Evolutionary conservation across 768 basidiomycete species (phyloP).

Genomic region (Russula emetica): DNA sequence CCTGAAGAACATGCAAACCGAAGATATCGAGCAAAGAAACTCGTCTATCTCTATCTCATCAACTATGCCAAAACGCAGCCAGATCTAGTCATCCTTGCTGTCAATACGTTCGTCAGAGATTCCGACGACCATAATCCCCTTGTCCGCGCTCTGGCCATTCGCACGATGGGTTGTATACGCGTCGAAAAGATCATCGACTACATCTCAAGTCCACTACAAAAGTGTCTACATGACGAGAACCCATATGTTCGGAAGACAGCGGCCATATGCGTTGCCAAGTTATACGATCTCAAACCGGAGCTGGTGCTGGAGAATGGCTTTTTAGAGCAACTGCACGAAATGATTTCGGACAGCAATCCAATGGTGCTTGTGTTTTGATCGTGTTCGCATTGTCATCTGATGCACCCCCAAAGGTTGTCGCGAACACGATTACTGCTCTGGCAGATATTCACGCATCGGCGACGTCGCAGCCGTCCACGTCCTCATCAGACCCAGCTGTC

Average conservation of each 20-base stretch:
- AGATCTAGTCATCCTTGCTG: slow-evolving; percentile 96
- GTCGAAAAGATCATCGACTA: slow-evolving; percentile 99
- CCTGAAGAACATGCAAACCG: slow-evolving; percentile 99
- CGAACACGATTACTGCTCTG: slow-evolving; percentile 91
- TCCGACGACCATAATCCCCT: slow-evolving; percentile 96
- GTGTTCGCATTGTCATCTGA: slow-evolving; percentile 3
- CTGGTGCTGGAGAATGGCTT: slow-evolving; percentile 94
- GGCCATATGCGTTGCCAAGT: slow-evolving; percentile 92
- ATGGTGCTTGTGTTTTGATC: slow-evolving; percentile 62
- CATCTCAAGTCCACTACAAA: slow-evolving; percentile 90
- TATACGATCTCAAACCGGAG: slow-evolving; percentile 96
- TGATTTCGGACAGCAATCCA: slow-evolving; percentile 94
- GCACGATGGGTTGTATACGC: slow-evolving; percentile 95
- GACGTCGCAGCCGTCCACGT: slow-evolving; percentile 49
- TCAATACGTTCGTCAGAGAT: slow-evolving; percentile 98
- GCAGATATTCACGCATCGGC: slow-evolving; percentile 85
- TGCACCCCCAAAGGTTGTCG: slow-evolving; percentile 75
- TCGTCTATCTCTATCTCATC: slow-evolving; percentile 99
- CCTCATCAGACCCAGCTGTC: slow-evolving; percentile 56
- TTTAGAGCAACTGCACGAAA: slow-evolving; percentile 79
- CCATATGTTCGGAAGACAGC: slow-evolving; percentile 99
- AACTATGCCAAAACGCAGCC: slow-evolving; percentile 99
- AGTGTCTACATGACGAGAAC: slow-evolving; percentile 90
- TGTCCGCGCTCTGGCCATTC: slow-evolving; percentile 91
- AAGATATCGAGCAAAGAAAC: slow-evolving; percentile 98